A percentile compares a stretch with the other conserved stretches of the same genome.
Evolutionary conservation across 768 basidiomycete genomes (phyloP).

Genomic region (Jaapia argillacea): DNA sequence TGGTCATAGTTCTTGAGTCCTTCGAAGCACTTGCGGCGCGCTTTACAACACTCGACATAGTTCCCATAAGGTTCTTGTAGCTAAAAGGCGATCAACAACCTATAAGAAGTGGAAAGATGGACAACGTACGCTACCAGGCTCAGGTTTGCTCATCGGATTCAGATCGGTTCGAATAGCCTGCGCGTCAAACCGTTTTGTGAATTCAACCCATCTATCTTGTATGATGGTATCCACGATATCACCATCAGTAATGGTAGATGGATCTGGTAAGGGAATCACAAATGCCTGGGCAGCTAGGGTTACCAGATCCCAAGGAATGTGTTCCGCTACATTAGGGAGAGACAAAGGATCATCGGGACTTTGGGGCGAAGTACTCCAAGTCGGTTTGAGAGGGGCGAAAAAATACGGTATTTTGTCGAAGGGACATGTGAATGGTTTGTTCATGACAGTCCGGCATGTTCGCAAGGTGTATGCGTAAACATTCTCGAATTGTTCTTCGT

Average conservation of each 20-base stretch:
- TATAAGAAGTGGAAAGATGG: slow-evolving; percentile 1
- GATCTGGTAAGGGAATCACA: slow-evolving; percentile 35
- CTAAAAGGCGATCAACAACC: slow-evolving; percentile 24
- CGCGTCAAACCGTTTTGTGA: slow-evolving; percentile 59
- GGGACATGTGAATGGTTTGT: slow-evolving; percentile 56
- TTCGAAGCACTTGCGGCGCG: slow-evolving; percentile 49
- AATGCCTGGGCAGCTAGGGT: slow-evolving; percentile 40
- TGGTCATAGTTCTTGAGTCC: slow-evolving; percentile 53
- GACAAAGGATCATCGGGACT: slow-evolving; percentile 13
- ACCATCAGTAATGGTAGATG: slow-evolving; percentile 24
- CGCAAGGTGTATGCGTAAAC: slow-evolving; percentile 57
- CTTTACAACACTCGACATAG: slow-evolving; percentile 59
- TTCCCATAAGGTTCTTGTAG: slow-evolving; percentile 50
- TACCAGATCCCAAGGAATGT: slow-evolving; percentile 59
- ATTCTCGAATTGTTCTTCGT: slow-evolving; percentile 32
- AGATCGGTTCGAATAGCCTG: slow-evolving; percentile 52
- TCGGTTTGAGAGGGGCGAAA: slow-evolving; percentile 44
- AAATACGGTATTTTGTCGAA: slow-evolving; percentile 51
- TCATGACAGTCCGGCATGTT: slow-evolving; percentile 49
- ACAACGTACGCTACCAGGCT: slow-evolving; percentile 48
- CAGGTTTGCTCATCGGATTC: slow-evolving; percentile 62
- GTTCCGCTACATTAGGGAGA: slow-evolving; percentile 27
- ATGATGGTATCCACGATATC: slow-evolving; percentile 56
- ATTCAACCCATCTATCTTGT: slow-evolving; percentile 70
- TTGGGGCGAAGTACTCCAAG: slow-evolving; percentile 24